Evolutionary conservation across 305 asterid species (phyloP), one percentile per base, ranked within the genome.

Genomic region (Petunia hybrid): DNA sequence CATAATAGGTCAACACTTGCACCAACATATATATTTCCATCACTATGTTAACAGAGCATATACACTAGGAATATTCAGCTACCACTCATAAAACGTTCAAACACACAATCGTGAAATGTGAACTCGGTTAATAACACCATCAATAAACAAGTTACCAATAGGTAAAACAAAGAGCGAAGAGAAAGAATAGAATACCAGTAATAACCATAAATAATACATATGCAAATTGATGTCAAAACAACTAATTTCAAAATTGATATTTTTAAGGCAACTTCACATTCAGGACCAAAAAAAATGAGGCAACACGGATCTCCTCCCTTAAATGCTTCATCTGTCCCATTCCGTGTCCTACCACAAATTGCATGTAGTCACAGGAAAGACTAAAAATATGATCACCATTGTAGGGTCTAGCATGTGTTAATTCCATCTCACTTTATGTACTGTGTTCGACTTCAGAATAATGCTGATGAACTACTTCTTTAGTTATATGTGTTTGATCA

Each of bases 341-440:
- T 70, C 60, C 77, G 46, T 10, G 60, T 45, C 77, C 5, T 16
- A 22, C 59, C 77, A 70, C 77, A 22, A 70, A 70, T 45, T 59
- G 5, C 60, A 70, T 70, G 77, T 31, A 10, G 45, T 59, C 9
- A 70, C 9, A 45, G 59, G 60, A 22, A 70, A 31, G 38, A 70
- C 60, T 68, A 42, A 46, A 6, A 45, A 16, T 42, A 45, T 43
- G 59, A 22, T 46, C 77, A 70, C 41, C 42, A 46, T 46, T 8
- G 31, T 70, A 46, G 36, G 6, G 22, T 10, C 42, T 70, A 64
- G 45, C 45, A 10, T 64, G 16, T 38, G 12, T 64, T 10, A 9
- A 5, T 38, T 0, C 16, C 10, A 64, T 39, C 45, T 36, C 69
- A 1, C 69, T 38, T 39, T 4, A 10, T 1, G 22, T 38, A 64